These are phyloP conservation scores for Cephalotrichum gorgonifer DNA, from an alignment of 2,329 filamentous ascomycete genomes.

Conservation along the genomic window DNA sequence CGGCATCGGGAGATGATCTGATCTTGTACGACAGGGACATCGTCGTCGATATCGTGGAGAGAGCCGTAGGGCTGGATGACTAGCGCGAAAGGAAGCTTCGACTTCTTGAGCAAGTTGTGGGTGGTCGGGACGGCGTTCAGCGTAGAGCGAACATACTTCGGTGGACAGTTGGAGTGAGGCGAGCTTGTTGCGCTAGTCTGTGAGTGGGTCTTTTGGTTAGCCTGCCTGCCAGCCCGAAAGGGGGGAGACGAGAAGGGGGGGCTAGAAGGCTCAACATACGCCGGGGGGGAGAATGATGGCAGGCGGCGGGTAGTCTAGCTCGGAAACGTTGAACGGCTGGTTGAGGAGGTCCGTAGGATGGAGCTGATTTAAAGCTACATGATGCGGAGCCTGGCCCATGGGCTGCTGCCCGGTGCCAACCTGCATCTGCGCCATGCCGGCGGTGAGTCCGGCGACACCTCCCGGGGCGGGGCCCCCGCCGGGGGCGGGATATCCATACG, in stretches of 20 bases:
- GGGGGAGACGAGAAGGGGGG: neutral
- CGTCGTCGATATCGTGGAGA: slow-evolving; percentile 86
- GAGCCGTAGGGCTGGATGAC: slow-evolving; percentile 93
- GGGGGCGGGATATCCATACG: slow-evolving; percentile 47
- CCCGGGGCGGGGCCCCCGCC: slow-evolving; percentile 27
- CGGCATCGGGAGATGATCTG: slow-evolving; percentile 96
- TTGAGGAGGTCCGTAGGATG: slow-evolving; percentile 86
- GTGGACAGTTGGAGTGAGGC: slow-evolving; percentile 78
- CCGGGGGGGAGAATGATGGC: slow-evolving; percentile 85
- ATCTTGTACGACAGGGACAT: slow-evolving; percentile 84
- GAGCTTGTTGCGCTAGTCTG: slow-evolving; percentile 87
- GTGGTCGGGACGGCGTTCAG: slow-evolving; percentile 90
- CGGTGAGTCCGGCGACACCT: slow-evolving; percentile 51
- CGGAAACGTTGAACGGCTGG: slow-evolving; percentile 87
- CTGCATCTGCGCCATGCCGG: slow-evolving; percentile 78
- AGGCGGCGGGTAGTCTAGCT: slow-evolving; percentile 84
- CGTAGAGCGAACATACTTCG: slow-evolving; percentile 92
- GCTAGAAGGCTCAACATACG: slow-evolving; percentile 43
- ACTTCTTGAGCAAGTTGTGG: slow-evolving; percentile 89
- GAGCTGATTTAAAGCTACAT: slow-evolving; percentile 61
- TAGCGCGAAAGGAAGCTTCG: slow-evolving; percentile 86
- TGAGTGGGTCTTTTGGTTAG: neutral
- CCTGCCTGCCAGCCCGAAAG: too few relatives aligned
- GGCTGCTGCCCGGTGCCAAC: slow-evolving; percentile 41
- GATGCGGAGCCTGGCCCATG: slow-evolving; percentile 30